These are phyloP conservation scores for Wallemia ichthyophaga DNA, from an alignment of 1,284 basidiomycete species.

Conservation along the genomic window DNA sequence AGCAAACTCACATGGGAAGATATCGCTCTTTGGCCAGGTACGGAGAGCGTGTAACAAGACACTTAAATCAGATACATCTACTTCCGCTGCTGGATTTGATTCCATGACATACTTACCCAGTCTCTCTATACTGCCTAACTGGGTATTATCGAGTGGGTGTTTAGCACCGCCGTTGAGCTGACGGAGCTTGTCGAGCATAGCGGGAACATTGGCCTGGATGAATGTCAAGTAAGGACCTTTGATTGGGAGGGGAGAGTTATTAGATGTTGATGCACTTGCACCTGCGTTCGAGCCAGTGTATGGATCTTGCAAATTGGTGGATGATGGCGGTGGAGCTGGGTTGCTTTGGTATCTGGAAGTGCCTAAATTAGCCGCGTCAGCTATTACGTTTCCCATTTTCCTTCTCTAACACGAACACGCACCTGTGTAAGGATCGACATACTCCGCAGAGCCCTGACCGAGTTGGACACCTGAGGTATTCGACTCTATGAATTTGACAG, in stretches of 20 bases:
- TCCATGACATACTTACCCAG: background rate
- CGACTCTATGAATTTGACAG: slow-evolving; percentile 77
- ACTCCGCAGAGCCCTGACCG: slow-evolving; percentile 26
- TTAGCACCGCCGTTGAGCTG: slow-evolving; percentile 42
- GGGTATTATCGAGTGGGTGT: slow-evolving; percentile 11
- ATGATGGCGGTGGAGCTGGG: slow-evolving; percentile 10
- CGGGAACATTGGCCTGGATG: slow-evolving; percentile 59
- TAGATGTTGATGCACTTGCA: background rate
- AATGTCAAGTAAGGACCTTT: slow-evolving; percentile 29
- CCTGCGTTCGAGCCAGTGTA: background rate
- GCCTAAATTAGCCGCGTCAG: too few species aligned
- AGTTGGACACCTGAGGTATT: slow-evolving; percentile 48
- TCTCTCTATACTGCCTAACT: slow-evolving; percentile 9
- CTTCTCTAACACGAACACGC: too few species aligned
- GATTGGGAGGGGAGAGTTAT: slow-evolving; percentile 14
- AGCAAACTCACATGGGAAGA: slow-evolving; percentile 61
- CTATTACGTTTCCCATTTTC: too few species aligned
- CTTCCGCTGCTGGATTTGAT: background rate
- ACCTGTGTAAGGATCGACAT: slow-evolving; percentile 78
- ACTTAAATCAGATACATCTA: slow-evolving; percentile 26
- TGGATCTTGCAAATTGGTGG: background rate
- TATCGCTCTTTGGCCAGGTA: slow-evolving; percentile 45
- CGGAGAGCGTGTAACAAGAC: slow-evolving; percentile 33
- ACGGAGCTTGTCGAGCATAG: slow-evolving; percentile 52
- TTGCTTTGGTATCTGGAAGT: slow-evolving; percentile 26